A percentile compares a stretch with the other conserved stretches of the same genome.
phyloP scores from a whole-genome alignment of 345 rosid genomes.

The Acer negundo region DNA sequence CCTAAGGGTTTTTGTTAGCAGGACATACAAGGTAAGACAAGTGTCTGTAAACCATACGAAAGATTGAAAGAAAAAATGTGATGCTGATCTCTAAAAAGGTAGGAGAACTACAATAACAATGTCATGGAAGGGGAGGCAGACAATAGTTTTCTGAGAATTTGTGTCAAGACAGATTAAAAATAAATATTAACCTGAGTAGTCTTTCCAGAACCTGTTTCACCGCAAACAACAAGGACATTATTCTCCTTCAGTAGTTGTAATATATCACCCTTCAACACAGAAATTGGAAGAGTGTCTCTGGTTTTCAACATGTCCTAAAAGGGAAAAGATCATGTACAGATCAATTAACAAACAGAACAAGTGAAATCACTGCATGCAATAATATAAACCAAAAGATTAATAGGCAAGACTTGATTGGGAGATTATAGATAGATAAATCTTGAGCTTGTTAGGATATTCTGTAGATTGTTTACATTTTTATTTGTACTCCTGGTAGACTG shows the following conservation, averaged over 20 bases:
- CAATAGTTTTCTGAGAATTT: not conserved
- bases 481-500: not conserved
- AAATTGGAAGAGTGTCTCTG: slow-evolving; percentile 78
- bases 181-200: slow-evolving; percentile 73
- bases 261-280: slow-evolving; percentile 64
- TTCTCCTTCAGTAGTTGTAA: slow-evolving; percentile 68
- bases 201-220: slow-evolving; percentile 99
- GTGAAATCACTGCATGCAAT: not conserved
- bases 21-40: slow-evolving; percentile 5
- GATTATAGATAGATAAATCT: not conserved
- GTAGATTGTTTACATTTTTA: not conserved
- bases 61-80: not conserved
- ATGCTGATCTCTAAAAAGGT: not conserved
- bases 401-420: not conserved
- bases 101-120: not conserved
- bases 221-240: slow-evolving; percentile 82
- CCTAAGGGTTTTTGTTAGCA: slow-evolving; percentile 17
- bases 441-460: not conserved
- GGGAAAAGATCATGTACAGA: slow-evolving; percentile 5
- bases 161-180: not conserved
- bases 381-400: not conserved
- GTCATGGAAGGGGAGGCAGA: slow-evolving; percentile 8
- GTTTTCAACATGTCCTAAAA: slow-evolving; percentile 67
- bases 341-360: not conserved
- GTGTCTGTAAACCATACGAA: not conserved